A percentile compares a stretch with the other conserved stretches of the same genome.
These are phyloP conservation scores for Echria macrotheca DNA, from an alignment of 495 filamentous ascomycete genomes.

Conservation along the genomic window DNA sequence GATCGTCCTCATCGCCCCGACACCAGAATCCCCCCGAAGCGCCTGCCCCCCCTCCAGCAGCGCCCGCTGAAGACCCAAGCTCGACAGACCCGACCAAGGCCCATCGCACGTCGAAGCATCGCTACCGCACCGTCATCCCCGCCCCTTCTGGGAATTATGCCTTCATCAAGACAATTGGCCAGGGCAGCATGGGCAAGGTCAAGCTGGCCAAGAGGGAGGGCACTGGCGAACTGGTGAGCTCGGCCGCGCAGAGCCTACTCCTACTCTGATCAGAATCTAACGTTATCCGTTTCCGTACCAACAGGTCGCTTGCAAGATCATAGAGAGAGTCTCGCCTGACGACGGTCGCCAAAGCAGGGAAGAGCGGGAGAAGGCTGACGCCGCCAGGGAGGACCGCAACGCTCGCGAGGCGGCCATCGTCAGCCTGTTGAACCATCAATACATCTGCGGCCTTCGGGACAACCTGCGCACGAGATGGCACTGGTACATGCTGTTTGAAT, in stretches of 20 bases:
- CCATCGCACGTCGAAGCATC: conserved; percentile 38
- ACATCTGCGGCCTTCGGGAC: conserved; percentile 95
- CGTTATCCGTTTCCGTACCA: neutral
- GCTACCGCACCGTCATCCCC: conserved; percentile 75
- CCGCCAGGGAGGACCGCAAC: conserved; percentile 94
- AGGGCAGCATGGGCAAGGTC: conserved; percentile 96
- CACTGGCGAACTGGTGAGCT: conserved; percentile 70
- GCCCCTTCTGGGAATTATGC: conserved; percentile 84
- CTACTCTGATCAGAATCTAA: conserved; percentile 8
- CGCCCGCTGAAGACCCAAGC: conserved; percentile 39
- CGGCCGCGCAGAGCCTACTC: conserved; percentile 33
- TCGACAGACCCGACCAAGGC: conserved; percentile 37
- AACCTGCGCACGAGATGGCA: conserved; percentile 93
- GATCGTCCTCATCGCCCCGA: conserved; percentile 21
- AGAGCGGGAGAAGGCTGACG: conserved; percentile 82
- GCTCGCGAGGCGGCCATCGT: conserved; percentile 96
- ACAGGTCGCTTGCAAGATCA: conserved; percentile 95
- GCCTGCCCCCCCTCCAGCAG: conserved; percentile 42
- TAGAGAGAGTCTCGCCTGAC: conserved; percentile 80
- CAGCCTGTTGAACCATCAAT: conserved; percentile 88
- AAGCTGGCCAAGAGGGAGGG: conserved; percentile 80
- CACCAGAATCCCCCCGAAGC: conserved; percentile 42
- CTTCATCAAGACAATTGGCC: conserved; percentile 94
- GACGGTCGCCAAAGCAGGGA: conserved; percentile 65
- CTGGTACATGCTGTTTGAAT: conserved; percentile 99